These are phyloP conservation scores for Prototheca stagnorum DNA, from an alignment of 163 green algal species.

Conservation along the genomic window DNA sequence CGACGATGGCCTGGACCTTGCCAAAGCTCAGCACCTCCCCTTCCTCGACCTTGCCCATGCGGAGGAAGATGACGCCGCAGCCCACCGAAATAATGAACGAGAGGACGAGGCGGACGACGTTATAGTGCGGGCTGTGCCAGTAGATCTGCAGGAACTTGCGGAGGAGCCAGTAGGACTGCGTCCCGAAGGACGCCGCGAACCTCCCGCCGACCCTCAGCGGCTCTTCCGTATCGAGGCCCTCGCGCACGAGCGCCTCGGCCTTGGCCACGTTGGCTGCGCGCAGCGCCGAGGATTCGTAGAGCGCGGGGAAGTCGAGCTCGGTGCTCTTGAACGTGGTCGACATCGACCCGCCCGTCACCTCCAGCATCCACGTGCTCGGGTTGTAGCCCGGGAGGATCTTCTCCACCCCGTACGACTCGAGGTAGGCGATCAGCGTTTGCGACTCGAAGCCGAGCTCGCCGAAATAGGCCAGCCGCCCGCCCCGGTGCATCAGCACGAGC, in stretches of 20 bases:
- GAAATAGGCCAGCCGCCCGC: constrained; percentile 43
- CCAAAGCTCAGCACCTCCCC: constrained; percentile 3
- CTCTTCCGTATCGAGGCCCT: constrained; percentile 2
- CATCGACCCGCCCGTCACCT: constrained; percentile 54
- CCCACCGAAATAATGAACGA: background rate
- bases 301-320: constrained; percentile 19
- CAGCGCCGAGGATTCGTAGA: constrained; percentile 14
- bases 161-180: constrained; percentile 16
- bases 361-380: constrained; percentile 56
- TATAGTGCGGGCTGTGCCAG: constrained; percentile 52
- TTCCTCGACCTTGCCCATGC: background rate
- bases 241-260: constrained; percentile 9
- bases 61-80: background rate
- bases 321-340: constrained; percentile 22
- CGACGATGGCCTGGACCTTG: constrained; percentile 37
- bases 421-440: constrained; percentile 40
- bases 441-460: constrained; percentile 41
- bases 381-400: constrained; percentile 46
- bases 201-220: constrained; percentile 13
- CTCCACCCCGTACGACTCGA: constrained; percentile 33
- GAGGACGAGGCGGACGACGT: constrained; percentile 20
- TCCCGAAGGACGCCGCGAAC: constrained; percentile 20
- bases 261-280: constrained; percentile 8
- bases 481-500: constrained; percentile 47
- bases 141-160: constrained; percentile 30